These are phyloP conservation scores for Mycena sanguinolenta DNA, from an alignment of 768 basidiomycete species.

Conservation along the genomic window DNA sequence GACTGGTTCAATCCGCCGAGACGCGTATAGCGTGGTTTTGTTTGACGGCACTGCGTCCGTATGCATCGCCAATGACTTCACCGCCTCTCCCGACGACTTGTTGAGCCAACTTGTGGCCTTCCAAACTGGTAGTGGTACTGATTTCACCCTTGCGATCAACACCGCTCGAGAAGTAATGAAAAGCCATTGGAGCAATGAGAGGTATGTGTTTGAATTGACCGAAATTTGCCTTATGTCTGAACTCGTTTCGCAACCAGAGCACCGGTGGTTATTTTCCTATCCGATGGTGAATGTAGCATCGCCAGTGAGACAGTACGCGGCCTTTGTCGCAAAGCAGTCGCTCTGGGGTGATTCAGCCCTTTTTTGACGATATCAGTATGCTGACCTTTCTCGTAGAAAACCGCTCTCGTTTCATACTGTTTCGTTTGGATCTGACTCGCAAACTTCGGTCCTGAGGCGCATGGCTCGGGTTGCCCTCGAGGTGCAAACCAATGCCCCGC, in stretches of 20 bases:
- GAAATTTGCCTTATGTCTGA: neutral
- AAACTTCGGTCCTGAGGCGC: slow-evolving; percentile 48
- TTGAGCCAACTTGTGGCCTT: slow-evolving; percentile 51
- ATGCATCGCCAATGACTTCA: slow-evolving; percentile 59
- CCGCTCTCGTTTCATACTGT: slow-evolving; percentile 66
- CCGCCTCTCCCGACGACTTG: slow-evolving; percentile 57
- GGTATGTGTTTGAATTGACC: slow-evolving; percentile 45
- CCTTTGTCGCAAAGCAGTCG: slow-evolving; percentile 56
- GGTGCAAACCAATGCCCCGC: slow-evolving; percentile 56
- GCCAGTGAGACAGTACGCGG: slow-evolving; percentile 55
- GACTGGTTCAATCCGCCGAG: slow-evolving; percentile 26
- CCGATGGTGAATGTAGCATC: slow-evolving; percentile 65
- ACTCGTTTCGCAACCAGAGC: slow-evolving; percentile 42
- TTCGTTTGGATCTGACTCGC: slow-evolving; percentile 56
- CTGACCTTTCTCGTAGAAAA: slow-evolving; percentile 49
- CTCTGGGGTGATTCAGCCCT: slow-evolving; percentile 56
- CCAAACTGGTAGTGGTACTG: slow-evolving; percentile 51
- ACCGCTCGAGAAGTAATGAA: slow-evolving; percentile 53
- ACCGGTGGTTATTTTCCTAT: slow-evolving; percentile 67
- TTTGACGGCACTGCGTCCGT: slow-evolving; percentile 48
- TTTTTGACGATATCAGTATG: neutral
- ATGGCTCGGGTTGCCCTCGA: slow-evolving; percentile 63
- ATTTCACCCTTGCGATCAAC: slow-evolving; percentile 56
- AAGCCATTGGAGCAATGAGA: slow-evolving; percentile 63
- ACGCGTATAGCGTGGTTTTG: slow-evolving; percentile 55